These are phyloP conservation scores for Ceratobasidium papillatum DNA, from an alignment of 1,284 basidiomycete genomes.

Conservation along the genomic window DNA sequence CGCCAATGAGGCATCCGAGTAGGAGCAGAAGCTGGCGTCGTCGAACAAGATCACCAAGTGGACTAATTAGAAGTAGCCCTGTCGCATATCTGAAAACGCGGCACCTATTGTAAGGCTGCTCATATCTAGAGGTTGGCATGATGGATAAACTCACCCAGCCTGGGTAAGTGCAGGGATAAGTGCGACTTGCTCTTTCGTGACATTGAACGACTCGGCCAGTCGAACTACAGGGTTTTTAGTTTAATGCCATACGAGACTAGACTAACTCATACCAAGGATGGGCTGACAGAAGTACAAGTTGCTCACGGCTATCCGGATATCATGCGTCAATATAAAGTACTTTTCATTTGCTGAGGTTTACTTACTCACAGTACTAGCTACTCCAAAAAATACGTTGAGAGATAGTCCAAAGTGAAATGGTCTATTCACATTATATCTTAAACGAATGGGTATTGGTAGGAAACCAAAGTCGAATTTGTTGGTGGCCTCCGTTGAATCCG, in stretches of 20 bases:
- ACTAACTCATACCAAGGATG: not conserved
- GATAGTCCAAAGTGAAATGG: conserved; percentile 68
- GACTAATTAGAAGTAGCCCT: conserved; percentile 69
- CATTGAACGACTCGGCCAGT: conserved; percentile 10
- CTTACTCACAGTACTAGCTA: conserved; percentile 65
- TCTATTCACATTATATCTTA: conserved; percentile 66
- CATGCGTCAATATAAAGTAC: conserved; percentile 1
- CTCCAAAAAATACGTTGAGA: conserved; percentile 70
- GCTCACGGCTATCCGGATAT: conserved; percentile 44
- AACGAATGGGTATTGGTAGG: conserved; percentile 68
- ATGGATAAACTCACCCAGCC: conserved; percentile 8
- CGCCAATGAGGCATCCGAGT: conserved; percentile 57
- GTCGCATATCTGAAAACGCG: conserved; percentile 59
- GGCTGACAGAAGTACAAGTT: conserved; percentile 25
- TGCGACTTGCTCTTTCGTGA: conserved; percentile 4
- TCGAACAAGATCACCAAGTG: conserved; percentile 72
- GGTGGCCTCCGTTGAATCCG: not conserved
- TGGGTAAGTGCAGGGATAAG: conserved; percentile 22
- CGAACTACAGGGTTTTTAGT: not conserved
- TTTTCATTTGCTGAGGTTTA: not conserved
- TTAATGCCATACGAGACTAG: not conserved
- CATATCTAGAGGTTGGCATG: not conserved
- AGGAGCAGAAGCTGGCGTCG: conserved; percentile 64
- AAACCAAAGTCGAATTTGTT: conserved; percentile 61
- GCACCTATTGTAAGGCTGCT: no score